Base-by-base conservation (phyloP, 805 yeast genomes). In the Zygosaccharomyces pseudorouxii region DNA sequence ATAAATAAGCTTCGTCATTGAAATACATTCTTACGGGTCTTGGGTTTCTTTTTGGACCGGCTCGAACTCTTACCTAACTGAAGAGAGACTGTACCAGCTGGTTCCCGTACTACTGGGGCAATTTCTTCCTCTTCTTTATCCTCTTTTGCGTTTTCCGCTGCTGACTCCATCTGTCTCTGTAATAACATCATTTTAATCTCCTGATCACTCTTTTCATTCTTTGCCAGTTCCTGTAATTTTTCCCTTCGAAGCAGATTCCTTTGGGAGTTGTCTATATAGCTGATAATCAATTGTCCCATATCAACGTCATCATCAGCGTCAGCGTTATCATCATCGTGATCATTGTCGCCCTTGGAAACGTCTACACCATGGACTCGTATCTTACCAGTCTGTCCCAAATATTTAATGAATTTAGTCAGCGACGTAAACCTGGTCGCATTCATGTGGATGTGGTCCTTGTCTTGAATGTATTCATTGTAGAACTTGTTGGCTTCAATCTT, bases 391-490 rank as follows among this genome's bases (percentile, higher is more conserved):
- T 72, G 69, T 1, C 81, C 83, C 54, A 90, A 67, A 54, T 79
- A 70, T 50, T 78, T 75, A 18, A 88, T 74, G 60, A 92, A 88
- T 36, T 79, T 76, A 0, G 89, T 77, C 41, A 93, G 67, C 1
- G 85, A 77, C 3, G 75, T 65, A 88, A 95, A 93, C 50, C 74
- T 74, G 0, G 99, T 93, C 1, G 97, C 82, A 57, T 89, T 89
- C 84, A 93, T 80, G 65, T 92, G 99, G 9, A 89, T 71, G 65
- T 93, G 98, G 49, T 86, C 80, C 58, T 80, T 80, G 63, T 92
- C 87, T 51, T 78, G 76, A 49, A 93, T 92, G 60, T 84, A 84
- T 62, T 90, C 97, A 60, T 90, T 95, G 70, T 93, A 93, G 59
- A 88, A 89, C 60, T 81, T 77, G 69, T 93, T 93, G 3, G 89